phyloP scores from a whole-genome alignment of 768 basidiomycete species.

The Suillus fuscotomentosus region DNA sequence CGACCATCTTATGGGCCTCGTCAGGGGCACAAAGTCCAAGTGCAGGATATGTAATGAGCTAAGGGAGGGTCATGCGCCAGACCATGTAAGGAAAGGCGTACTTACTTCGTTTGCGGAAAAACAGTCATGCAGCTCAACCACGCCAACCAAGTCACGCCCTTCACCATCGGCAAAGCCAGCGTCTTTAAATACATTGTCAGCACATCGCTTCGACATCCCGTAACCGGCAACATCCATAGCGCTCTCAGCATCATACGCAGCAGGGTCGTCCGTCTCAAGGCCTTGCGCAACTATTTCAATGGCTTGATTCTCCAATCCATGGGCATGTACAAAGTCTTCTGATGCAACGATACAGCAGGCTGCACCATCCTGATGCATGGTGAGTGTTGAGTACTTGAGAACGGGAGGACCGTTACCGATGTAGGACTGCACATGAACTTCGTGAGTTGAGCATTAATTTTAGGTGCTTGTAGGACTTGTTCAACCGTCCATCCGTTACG shows the following conservation, averaged over 20 bases:
- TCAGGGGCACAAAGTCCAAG: conserved; percentile 66
- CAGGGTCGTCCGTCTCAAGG: conserved; percentile 63
- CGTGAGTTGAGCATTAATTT: conserved; percentile 72
- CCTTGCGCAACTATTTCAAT: conserved; percentile 75
- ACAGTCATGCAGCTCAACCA: conserved; percentile 85
- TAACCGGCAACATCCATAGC: conserved; percentile 85
- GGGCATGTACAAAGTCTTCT: conserved; percentile 70
- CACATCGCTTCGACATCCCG: conserved; percentile 66
- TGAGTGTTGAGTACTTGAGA: neutral
- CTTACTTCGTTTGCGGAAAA: conserved; percentile 78
- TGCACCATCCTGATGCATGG: conserved; percentile 57
- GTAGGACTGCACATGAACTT: conserved; percentile 90
- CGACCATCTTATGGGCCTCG: conserved; percentile 73
- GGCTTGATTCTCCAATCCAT: conserved; percentile 80
- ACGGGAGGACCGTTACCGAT: conserved; percentile 38
- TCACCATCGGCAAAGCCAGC: conserved; percentile 66
- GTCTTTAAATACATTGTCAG: conserved; percentile 66
- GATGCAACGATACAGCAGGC: conserved; percentile 78
- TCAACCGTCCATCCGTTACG: conserved; percentile 74
- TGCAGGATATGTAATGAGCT: conserved; percentile 83
- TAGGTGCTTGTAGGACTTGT: conserved; percentile 62
- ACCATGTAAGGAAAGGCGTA: neutral
- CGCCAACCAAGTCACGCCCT: conserved; percentile 73
- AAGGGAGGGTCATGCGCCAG: neutral
- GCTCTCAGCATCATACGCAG: conserved; percentile 63